Evolutionary conservation across 805 yeast genomes (phyloP).

Genomic region (Scheffersomyces stipitis): DNA sequence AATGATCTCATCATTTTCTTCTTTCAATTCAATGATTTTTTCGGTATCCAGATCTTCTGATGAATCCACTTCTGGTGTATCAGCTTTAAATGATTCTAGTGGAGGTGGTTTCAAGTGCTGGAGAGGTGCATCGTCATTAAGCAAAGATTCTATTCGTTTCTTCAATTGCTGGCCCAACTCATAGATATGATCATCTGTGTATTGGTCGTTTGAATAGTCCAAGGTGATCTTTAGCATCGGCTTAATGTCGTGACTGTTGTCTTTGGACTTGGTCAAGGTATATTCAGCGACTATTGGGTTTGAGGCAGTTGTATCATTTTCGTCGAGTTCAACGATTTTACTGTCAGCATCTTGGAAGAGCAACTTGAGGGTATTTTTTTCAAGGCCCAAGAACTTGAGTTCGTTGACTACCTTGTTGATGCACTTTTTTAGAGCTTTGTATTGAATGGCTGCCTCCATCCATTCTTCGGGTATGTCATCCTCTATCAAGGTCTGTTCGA

Average conservation of each 20-base stretch:
- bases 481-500: slow-evolving; percentile 60
- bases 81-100: too few relatives aligned
- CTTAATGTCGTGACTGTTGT: slow-evolving; percentile 22
- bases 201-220: slow-evolving; percentile 27
- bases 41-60: slow-evolving; percentile 2
- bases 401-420: slow-evolving; percentile 66
- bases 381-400: slow-evolving; percentile 56
- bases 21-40: slow-evolving; percentile 27
- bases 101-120: background rate
- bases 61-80: too few relatives aligned
- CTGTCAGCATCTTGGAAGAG: slow-evolving; percentile 29
- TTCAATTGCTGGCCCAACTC: slow-evolving; percentile 29
- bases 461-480: slow-evolving; percentile 67
- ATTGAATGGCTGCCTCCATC: slow-evolving; percentile 68
- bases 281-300: slow-evolving; percentile 46
- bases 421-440: slow-evolving; percentile 67
- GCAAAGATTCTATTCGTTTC: slow-evolving; percentile 22
- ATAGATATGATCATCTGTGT: slow-evolving; percentile 33
- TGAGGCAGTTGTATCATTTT: slow-evolving; percentile 30
- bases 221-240: slow-evolving; percentile 41
- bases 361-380: slow-evolving; percentile 42
- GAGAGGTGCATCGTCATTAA: slow-evolving; percentile 17
- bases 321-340: slow-evolving; percentile 31
- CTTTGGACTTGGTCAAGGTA: slow-evolving; percentile 29
- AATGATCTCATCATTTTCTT: slow-evolving; percentile 23